Conservation (phyloP, 2,329 filamentous ascomycete genomes). For the Phyllachora maydis region DNA sequence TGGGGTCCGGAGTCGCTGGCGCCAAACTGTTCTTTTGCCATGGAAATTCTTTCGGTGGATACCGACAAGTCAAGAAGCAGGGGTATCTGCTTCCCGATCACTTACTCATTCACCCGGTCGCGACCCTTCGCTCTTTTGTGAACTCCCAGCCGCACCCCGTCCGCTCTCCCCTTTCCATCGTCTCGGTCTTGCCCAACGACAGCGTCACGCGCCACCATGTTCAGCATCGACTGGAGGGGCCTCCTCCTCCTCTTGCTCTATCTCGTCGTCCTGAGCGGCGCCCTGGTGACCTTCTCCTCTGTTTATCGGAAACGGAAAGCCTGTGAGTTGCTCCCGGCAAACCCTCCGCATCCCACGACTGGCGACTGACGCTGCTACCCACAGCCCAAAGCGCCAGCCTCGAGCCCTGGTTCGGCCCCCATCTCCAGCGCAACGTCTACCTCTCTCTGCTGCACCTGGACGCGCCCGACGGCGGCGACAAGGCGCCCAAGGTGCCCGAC, state of each 20-base stretch:
- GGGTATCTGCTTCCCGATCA: too few species aligned
- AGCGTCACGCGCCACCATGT: too few species aligned
- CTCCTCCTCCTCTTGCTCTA: conserved; percentile 79
- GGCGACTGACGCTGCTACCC: conserved; percentile 3
- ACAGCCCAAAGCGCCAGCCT: conserved; percentile 62
- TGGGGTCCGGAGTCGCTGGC: too few species aligned
- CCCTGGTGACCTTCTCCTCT: conserved; percentile 76
- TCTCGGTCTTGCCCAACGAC: too few species aligned
- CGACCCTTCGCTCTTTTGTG: too few species aligned
- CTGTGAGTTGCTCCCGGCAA: conserved; percentile 24
- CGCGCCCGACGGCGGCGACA: conserved; percentile 31
- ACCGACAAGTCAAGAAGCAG: too few species aligned
- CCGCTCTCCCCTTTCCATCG: too few species aligned
- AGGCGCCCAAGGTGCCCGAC: conserved; percentile 63
- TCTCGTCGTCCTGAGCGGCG: conserved; percentile 67
- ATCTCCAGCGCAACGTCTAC: conserved; percentile 88
- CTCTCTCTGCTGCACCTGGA: conserved; percentile 73
- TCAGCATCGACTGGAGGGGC: conserved; percentile 57
- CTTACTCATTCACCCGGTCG: too few species aligned
- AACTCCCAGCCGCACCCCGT: too few species aligned
- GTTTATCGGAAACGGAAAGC: conserved; percentile 88
- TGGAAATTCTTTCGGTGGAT: too few species aligned
- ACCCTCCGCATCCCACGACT: conserved; percentile 1
- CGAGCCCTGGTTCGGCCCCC: conserved; percentile 82
- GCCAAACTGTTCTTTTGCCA: too few species aligned